Percentiles rank a stretch among this genome's conserved stretches.
Conservation (phyloP, 257 asterid genomes). For the Marsdenia floribunda region DNA sequence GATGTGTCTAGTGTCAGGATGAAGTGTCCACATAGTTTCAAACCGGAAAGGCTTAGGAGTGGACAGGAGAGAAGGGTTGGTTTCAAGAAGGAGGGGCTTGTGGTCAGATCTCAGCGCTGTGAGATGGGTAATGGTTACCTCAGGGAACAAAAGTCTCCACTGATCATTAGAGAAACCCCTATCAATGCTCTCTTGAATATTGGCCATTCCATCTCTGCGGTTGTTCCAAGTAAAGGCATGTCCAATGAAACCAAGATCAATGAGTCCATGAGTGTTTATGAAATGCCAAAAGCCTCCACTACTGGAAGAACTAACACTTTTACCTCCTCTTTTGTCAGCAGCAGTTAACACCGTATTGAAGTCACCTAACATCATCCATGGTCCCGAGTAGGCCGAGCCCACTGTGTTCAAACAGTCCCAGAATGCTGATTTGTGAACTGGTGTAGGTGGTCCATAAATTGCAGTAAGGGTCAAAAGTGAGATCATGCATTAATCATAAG, state of each 20-base stretch:
- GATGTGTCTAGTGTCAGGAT: no score
- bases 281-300: neutral
- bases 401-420: no score
- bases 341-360: neutral
- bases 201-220: neutral
- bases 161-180: neutral
- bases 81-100: no score
- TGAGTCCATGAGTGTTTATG: neutral
- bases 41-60: no score
- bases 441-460: no score
- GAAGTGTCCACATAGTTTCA: no score
- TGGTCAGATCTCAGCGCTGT: neutral
- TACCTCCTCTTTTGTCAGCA: neutral
- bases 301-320: neutral
- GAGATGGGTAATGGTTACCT: neutral
- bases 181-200: neutral
- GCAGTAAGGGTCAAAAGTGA: no score
- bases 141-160: neutral
- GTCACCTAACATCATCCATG: neutral
- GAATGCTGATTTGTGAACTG: no score
- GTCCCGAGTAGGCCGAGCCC: neutral
- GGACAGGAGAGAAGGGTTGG: no score
- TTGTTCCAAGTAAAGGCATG: neutral
- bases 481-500: no score
- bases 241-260: neutral